These are phyloP conservation scores for Gonium pectorale DNA, from an alignment of 139 green algal species.

Conservation along the genomic window DNA sequence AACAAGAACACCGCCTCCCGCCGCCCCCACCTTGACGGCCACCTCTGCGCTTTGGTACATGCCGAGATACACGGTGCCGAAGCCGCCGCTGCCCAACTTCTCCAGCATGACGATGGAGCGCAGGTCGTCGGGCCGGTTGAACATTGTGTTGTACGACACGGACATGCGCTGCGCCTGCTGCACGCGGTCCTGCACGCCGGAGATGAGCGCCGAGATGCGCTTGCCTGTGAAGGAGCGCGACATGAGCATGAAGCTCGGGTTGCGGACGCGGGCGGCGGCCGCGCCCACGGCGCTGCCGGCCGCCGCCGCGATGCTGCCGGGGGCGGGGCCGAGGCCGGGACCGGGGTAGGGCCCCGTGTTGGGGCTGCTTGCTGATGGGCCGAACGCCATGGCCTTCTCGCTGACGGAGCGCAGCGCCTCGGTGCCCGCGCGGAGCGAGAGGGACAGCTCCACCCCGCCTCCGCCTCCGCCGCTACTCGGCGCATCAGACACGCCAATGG, in stretches of 20 bases:
- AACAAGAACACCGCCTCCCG: background rate
- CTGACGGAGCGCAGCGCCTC: background rate
- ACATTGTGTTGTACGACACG: constrained; percentile 24
- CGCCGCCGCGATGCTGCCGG: no score
- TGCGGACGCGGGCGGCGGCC: background rate
- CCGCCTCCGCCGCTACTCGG: no score
- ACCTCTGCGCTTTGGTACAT: constrained; percentile 48
- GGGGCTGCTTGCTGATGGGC: background rate
- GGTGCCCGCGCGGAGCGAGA: no score
- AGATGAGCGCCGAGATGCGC: constrained; percentile 49
- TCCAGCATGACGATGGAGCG: constrained; percentile 36
- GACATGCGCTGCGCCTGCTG: constrained; percentile 48
- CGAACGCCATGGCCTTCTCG: background rate
- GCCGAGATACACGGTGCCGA: constrained; percentile 52
- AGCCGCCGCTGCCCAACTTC: constrained; percentile 46
- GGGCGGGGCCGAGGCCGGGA: no score
- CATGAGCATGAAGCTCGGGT: constrained; percentile 29
- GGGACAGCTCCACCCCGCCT: no score
- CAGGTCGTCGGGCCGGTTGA: constrained; percentile 40
- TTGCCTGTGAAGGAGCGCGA: constrained; percentile 15
- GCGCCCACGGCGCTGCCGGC: background rate
- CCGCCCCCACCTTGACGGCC: constrained; percentile 32
- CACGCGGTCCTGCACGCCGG: constrained; percentile 43
- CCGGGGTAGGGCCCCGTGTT: no score
- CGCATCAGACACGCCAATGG: no score